These are phyloP conservation scores for Gossypium longicalyx DNA, from an alignment of 345 rosid species.

Conservation along the genomic window DNA sequence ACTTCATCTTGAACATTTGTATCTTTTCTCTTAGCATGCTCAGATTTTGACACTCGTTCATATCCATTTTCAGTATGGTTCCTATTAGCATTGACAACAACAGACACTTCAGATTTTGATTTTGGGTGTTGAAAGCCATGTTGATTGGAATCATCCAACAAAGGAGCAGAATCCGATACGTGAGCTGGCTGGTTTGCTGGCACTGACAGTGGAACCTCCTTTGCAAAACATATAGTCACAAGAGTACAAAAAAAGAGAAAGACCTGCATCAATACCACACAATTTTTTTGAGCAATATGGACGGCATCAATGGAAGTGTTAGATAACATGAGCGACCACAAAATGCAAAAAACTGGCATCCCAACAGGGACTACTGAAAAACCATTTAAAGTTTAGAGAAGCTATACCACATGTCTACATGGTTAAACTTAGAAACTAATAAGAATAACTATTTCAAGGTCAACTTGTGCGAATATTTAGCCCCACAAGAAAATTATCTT, in stretches of 20 bases:
- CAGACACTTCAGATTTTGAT: conserved; percentile 30
- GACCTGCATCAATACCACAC: conserved; percentile 46
- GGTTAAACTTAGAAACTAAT: background rate
- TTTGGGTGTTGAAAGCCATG: conserved; percentile 46
- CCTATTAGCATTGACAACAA: conserved; percentile 29
- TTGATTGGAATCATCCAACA: conserved; percentile 52
- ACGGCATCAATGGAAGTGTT: background rate
- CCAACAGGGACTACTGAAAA: conserved; percentile 3
- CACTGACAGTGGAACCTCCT: conserved; percentile 66
- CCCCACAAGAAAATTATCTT: background rate
- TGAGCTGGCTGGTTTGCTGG: conserved; percentile 32
- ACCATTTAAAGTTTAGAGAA: background rate
- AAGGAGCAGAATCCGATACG: conserved; percentile 73
- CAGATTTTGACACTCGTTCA: conserved; percentile 34
- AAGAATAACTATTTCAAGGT: background rate
- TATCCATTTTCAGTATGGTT: conserved; percentile 27
- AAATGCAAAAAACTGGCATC: background rate
- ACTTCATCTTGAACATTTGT: conserved; percentile 43
- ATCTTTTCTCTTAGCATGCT: conserved; percentile 30
- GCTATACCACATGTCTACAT: background rate
- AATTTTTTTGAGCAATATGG: background rate
- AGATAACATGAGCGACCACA: background rate
- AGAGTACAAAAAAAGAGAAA: conserved; percentile 76
- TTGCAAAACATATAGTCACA: conserved; percentile 80
- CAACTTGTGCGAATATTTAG: background rate